These are phyloP conservation scores for Citrus maxima DNA, from an alignment of 345 rosid genomes.

Conservation along the genomic window DNA sequence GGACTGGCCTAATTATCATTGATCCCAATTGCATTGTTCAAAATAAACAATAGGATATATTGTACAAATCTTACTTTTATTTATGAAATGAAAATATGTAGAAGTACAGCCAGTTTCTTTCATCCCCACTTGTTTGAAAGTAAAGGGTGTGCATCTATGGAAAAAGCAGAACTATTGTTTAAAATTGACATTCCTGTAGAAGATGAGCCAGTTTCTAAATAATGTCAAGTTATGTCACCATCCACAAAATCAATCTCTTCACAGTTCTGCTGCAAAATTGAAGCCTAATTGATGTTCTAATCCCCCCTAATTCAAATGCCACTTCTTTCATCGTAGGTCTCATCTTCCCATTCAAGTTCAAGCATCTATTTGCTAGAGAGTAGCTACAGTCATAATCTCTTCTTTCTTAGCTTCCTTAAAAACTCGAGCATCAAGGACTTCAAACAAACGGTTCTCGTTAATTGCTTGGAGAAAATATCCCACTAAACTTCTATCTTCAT, in stretches of 20 bases:
- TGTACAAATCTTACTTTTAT: no score
- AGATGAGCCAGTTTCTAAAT: neutral
- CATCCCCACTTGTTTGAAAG: neutral
- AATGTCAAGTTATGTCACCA: no score
- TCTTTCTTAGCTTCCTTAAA: constrained; percentile 6
- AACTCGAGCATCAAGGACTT: constrained; percentile 10
- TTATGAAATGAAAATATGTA: no score
- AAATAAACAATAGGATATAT: no score
- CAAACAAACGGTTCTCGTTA: constrained; percentile 3
- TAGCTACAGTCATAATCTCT: neutral
- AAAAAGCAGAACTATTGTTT: neutral
- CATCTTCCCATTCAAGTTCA: neutral
- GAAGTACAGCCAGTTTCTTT: no score
- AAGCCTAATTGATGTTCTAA: neutral
- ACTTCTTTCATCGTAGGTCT: constrained; percentile 16
- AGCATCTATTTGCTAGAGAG: constrained; percentile 1
- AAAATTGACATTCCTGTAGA: neutral
- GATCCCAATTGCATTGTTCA: no score
- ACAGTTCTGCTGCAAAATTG: neutral
- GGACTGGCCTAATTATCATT: no score
- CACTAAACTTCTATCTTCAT: neutral
- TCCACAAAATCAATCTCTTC: neutral
- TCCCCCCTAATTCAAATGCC: constrained; percentile 5
- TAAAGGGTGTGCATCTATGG: neutral
- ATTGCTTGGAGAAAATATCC: constrained; percentile 8